phyloP scores from a whole-genome alignment of 306 rosid genomes.

The Lathyrus aphaca region DNA sequence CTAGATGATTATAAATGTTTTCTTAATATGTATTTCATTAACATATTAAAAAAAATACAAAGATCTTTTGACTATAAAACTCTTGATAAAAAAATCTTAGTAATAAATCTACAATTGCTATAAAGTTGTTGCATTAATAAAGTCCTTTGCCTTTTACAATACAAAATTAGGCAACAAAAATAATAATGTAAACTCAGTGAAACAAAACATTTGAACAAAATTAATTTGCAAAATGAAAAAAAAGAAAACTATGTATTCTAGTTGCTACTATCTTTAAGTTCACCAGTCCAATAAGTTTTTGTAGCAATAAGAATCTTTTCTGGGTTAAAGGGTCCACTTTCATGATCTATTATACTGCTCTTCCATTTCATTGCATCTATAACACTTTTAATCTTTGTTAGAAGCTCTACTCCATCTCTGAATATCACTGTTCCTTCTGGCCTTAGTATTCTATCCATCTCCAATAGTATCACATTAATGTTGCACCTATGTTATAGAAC shows the following conservation, averaged over 20 bases:
- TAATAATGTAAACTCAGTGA: slow-evolving; percentile 7
- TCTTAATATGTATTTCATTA: too few relatives aligned
- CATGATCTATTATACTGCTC: slow-evolving; percentile 87
- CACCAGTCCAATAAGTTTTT: slow-evolving; percentile 85
- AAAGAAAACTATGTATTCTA: slow-evolving; percentile 30
- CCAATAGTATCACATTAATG: slow-evolving; percentile 64
- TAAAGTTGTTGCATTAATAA: slow-evolving; percentile 4
- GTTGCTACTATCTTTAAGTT: slow-evolving; percentile 40
- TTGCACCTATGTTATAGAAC: slow-evolving; percentile 61
- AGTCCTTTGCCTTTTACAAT: slow-evolving; percentile 17
- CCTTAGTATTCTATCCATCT: slow-evolving; percentile 93
- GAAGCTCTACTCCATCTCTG: slow-evolving; percentile 79
- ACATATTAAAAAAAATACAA: too few relatives aligned
- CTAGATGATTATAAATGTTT: too few relatives aligned
- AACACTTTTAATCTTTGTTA: slow-evolving; percentile 70
- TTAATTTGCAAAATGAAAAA: not conserved
- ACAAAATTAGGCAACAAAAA: slow-evolving; percentile 23
- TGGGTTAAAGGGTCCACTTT: slow-evolving; percentile 90
- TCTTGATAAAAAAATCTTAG: not conserved
- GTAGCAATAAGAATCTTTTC: slow-evolving; percentile 86
- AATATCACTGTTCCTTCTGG: slow-evolving; percentile 90
- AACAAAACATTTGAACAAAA: slow-evolving; percentile 26
- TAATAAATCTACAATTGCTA: slow-evolving; percentile 9
- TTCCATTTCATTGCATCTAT: slow-evolving; percentile 84
- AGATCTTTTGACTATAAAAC: too few relatives aligned